Evolutionary conservation across 2,329 filamentous ascomycete genomes (phyloP).

Genomic region (Tetracladium maxilliforme): DNA sequence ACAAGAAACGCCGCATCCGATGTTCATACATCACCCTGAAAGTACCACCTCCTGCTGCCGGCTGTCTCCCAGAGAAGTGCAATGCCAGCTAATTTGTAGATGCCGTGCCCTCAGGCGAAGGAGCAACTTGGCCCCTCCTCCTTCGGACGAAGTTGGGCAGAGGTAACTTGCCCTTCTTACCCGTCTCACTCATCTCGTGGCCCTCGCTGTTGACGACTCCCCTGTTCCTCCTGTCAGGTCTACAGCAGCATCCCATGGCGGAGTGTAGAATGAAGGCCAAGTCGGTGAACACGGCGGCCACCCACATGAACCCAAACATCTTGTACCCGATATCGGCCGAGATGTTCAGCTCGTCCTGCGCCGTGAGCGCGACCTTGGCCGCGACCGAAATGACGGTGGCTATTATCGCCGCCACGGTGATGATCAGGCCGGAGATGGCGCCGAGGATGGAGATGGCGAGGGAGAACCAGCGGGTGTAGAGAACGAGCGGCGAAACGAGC

Average conservation of each 20-base stretch:
- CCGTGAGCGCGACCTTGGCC: conserved; percentile 62
- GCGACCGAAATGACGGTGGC: conserved; percentile 76
- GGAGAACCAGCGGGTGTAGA: conserved; percentile 38
- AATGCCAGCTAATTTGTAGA: no score
- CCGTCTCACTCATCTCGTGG: no score
- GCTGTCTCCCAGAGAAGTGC: no score
- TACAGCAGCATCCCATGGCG: conserved; percentile 67
- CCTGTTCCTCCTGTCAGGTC: no score
- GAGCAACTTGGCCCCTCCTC: no score
- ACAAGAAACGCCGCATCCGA: no score
- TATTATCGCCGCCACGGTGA: conserved; percentile 55
- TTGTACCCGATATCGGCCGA: conserved; percentile 48
- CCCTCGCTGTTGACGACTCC: no score
- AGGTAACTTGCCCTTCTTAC: no score
- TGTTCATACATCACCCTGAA: no score
- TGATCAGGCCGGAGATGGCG: conserved; percentile 50
- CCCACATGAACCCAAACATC: conserved; percentile 88
- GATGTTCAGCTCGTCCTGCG: conserved; percentile 64
- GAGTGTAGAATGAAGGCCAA: conserved; percentile 61
- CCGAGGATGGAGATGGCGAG: conserved; percentile 54
- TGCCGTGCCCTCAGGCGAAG: no score
- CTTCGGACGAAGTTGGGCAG: no score
- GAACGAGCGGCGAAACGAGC: conserved; percentile 39
- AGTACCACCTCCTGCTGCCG: no score
- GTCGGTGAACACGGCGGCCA: conserved; percentile 50